Evolutionary conservation across 768 basidiomycete species (phyloP), one percentile per base, ranked within the genome.

Genomic region (Russula foetens): DNA sequence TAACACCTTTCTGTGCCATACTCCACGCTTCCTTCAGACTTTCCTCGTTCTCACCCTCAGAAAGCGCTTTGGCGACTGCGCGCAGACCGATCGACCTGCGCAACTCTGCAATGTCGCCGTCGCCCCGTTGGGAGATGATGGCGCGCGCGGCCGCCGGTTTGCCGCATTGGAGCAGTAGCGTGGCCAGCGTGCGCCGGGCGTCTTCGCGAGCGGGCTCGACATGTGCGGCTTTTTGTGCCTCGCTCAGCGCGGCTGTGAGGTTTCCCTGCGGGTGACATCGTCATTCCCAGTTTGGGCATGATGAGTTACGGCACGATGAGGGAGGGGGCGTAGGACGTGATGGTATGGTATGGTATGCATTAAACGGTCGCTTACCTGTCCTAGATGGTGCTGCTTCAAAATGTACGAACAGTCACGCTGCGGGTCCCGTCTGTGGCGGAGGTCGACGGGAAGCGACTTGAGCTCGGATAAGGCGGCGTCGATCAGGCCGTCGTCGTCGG

Each of bases 381-480:
- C 77, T 23, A 94, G 80, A 67, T 86, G 77, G 67, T 93, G 84
- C 64, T 86, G 82, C 9, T 83, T 75, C 11, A 92, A 75, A 56
- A 97, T 77, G 69, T 87, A 83, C 46, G 85, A 79, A 35, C 90
- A 84, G 63, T 90, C 81, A 59, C 84, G 77, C 39, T 75, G 70
- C 9, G 87, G 85, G 72, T 95, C 94, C 55, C 89, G 79, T 41
- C 77, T 72, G 48, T 78, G 76, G 56, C 86, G 78, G 63, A 82
- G 77, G 60, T 92, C 84, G 19, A 85, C 68, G 0, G 92, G 81
- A 24, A 93, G 75, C 0, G 81, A 75, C 21, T 86, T 76, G 19
- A 96, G 81, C 70, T 97, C 93, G 0, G 88, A 85, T 14, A 95
- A 74, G 0, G 92, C 88, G 1, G 93, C 94, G 69, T 95, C 91